Conservation (phyloP, 371 early-diverging fungal genomes). For the Basidiobolus heterosporus region DNA sequence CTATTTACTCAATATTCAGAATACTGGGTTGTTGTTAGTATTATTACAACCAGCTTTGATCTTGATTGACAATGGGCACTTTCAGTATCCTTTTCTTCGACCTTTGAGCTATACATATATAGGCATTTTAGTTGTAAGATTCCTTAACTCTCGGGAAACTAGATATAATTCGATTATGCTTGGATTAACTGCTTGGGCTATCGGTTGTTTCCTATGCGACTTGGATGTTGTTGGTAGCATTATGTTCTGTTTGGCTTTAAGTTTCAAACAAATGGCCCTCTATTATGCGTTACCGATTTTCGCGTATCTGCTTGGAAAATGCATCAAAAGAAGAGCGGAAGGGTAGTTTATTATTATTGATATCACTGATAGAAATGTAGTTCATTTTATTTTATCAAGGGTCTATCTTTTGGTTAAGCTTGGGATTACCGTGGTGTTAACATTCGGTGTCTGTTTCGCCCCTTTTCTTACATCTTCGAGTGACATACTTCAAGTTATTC, state of each 20-base stretch:
- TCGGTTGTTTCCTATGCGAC: constrained; percentile 41
- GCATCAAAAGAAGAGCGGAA: constrained; percentile 17
- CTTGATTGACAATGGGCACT: constrained; percentile 89
- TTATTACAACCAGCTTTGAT: constrained; percentile 72
- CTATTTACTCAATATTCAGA: constrained; percentile 9
- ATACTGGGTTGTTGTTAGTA: constrained; percentile 34
- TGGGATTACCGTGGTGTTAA: constrained; percentile 51
- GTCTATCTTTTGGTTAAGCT: constrained; percentile 24
- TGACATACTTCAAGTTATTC: constrained; percentile 56
- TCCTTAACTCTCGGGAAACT: not conserved
- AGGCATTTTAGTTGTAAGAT: not conserved
- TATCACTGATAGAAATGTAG: not conserved
- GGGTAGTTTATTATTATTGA: not conserved
- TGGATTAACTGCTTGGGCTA: constrained; percentile 59
- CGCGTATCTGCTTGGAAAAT: constrained; percentile 63
- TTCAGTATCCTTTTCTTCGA: constrained; percentile 43
- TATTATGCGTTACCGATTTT: constrained; percentile 85
- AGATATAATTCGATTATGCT: constrained; percentile 90
- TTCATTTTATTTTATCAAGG: not conserved
- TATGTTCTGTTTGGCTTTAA: constrained; percentile 59
- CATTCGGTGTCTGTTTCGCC: constrained; percentile 40
- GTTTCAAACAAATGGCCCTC: constrained; percentile 92
- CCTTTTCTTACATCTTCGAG: constrained; percentile 51
- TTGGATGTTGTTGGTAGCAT: constrained; percentile 52
- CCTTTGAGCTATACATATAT: too few relatives aligned